Evolutionary conservation across 768 basidiomycete genomes (phyloP), one percentile per base, ranked within the genome.

Genomic region (Phaeolepiota aurea): DNA sequence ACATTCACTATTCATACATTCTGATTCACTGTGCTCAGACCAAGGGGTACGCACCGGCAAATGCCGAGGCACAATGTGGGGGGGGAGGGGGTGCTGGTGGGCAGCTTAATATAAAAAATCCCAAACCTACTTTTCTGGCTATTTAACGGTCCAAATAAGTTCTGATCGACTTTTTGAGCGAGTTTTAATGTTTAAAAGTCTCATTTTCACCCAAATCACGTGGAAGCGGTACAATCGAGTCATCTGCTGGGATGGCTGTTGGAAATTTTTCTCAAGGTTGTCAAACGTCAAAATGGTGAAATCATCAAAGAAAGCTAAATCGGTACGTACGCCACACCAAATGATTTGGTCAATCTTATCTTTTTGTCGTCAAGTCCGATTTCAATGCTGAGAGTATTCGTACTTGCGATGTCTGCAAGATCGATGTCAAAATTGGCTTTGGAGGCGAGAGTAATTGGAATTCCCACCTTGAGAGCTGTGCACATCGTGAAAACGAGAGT

Each of bases 11-110:
- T 28, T 7, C 7, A 28, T 7, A 28, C n/a, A 28, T 7, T 7
- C 25, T 28, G 25, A n/a, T n/a, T n/a, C n/a, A n/a, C 25, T n/a
- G 25, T 28, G 25, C 7, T 28, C n/a, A n/a, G 25, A 28, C 2
- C 40, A 41, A 41, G 40, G 19, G 40, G 40, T 32, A 34, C 3
- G 40, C 28, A 20, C 40, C 40, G 31, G 40, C 28, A 41, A 41
- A 3, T 41, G 40, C 40, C 40, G 40, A 41, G 40, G 33, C 40
- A 32, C n/a, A 18, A 31, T 18, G 28, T 32, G 28, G 40, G 40
- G 40, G 20, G 40, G 31, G 40, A 34, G 40, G 40, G 40, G 20
- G 40, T 25, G 40, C 25, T 23, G 22, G 38, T 12, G 22, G 22
- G 38, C 16, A 10, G 3, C 9, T 39, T 22, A 39, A 23, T n/a